Conservation (phyloP, 2,329 filamentous ascomycete genomes). For the Calonectria pseudoreteaudii region DNA sequence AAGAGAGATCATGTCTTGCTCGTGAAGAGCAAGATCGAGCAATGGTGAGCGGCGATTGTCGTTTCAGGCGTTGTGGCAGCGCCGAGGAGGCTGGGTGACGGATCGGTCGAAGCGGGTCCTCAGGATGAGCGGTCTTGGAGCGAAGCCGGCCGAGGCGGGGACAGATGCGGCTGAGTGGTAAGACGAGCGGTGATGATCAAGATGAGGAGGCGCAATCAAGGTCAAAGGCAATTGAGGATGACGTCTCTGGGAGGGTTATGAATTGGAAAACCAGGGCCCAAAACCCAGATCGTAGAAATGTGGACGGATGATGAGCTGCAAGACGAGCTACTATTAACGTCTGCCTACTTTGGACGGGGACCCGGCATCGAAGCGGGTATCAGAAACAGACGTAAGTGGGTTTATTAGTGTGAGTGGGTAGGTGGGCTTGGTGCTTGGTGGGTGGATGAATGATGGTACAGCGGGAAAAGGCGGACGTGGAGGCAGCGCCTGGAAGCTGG, state of each 20-base stretch:
- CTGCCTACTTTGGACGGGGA: constrained; percentile 32
- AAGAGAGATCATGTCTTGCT: constrained; percentile 30
- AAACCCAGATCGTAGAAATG: constrained; percentile 33
- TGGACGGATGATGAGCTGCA: constrained; percentile 31
- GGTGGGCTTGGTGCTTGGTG: constrained; percentile 41
- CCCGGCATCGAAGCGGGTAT: constrained; percentile 35
- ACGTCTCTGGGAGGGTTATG: constrained; percentile 14
- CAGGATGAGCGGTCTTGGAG: constrained; percentile 39
- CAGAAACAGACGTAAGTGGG: constrained; percentile 34
- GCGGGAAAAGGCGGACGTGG: constrained; percentile 35
- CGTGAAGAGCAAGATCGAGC: constrained; percentile 27
- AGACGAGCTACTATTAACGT: constrained; percentile 40
- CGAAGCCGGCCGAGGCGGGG: constrained; percentile 32
- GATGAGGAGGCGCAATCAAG: constrained; percentile 21
- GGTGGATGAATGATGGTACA: constrained; percentile 35
- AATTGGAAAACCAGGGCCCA: constrained; percentile 34
- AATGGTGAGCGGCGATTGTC: constrained; percentile 29
- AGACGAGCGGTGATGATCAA: constrained; percentile 24
- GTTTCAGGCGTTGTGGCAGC: constrained; percentile 33
- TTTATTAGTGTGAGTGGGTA: constrained; percentile 11
- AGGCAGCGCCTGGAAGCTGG: constrained; percentile 24
- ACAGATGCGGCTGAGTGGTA: constrained; percentile 16
- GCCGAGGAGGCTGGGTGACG: constrained; percentile 38
- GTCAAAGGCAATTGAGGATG: constrained; percentile 10
- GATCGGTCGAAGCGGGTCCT: constrained; percentile 38